Evolutionary conservation across 306 rosid species (phyloP), one percentile per base, ranked within the genome.

Genomic region (Glycyrrhiza uralensis): DNA sequence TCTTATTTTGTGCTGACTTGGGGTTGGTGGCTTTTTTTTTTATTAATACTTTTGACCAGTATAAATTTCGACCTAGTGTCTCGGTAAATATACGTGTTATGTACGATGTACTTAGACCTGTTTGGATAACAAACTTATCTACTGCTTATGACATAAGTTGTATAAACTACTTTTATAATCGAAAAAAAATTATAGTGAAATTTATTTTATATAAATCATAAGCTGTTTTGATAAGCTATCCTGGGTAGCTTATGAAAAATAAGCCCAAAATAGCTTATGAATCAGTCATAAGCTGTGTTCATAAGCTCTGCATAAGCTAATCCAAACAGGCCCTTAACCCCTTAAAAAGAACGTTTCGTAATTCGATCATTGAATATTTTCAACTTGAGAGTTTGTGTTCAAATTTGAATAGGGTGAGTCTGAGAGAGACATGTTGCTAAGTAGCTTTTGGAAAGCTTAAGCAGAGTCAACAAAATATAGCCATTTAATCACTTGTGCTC

Each of bases 341-440:
- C 24, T 1, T 0, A 4, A 12, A 51, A 41, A 22, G 7, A 28
- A 51, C 50, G 13, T 23, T 36, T 45, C 59, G 8, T n/a, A 20
- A 22, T 18, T 19, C 41, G 22, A 10, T 28, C 67, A 51, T 32
- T 65, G 46, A 75, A 64, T 64, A 65, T 19, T 12, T 33, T 30
- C 36, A 29, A 12, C 24, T 8, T 26, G 2, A 64, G 19, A 24
- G 7, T 39, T 42, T 20, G 15, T 30, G 42, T 57, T 76, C 20
- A 67, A n/a, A 47, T 66, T 56, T 45, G 50, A 76, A 15, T 24
- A 19, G 23, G 59, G 7, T 67, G n/a, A n/a, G n/a, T n/a, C n/a
- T n/a, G n/a, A n/a, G 45, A 15, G 39, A 4, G 24, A 20, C 13
- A 11, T 65, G 74, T 15, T 39, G 72, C 35, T 13, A 12, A 29